These are phyloP conservation scores for Cymbidium sinense DNA, from an alignment of 106 monocot genomes.

Conservation along the genomic window DNA sequence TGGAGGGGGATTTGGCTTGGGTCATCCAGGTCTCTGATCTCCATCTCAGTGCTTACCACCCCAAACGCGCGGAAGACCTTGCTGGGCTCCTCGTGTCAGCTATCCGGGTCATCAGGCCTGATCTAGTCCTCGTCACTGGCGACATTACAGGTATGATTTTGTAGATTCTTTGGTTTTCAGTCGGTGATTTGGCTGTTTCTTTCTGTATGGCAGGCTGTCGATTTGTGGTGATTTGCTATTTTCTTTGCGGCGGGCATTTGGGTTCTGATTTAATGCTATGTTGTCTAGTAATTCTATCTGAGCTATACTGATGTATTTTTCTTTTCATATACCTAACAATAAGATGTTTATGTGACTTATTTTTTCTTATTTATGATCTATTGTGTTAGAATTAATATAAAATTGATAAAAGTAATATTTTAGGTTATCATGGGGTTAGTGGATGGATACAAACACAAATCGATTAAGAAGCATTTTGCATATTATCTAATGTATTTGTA, in stretches of 20 bases:
- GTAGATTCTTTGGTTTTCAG: not conserved
- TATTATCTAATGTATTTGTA: too few species aligned
- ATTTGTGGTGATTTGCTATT: not conserved
- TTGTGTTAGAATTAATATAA: too few species aligned
- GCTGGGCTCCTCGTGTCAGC: slow-evolving; percentile 40
- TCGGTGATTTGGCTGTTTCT: not conserved
- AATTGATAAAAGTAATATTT: too few species aligned
- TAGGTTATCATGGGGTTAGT: too few species aligned
- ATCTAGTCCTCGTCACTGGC: slow-evolving; percentile 66
- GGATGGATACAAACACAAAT: too few species aligned
- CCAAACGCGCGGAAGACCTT: slow-evolving; percentile 47
- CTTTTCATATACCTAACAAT: too few species aligned
- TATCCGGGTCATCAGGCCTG: slow-evolving; percentile 48
- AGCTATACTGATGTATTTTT: too few species aligned
- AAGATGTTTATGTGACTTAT: too few species aligned
- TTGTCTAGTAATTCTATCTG: not conserved
- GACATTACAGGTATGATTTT: slow-evolving; percentile 64
- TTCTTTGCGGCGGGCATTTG: not conserved
- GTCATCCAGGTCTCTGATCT: slow-evolving; percentile 80
- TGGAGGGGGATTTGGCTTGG: slow-evolving; percentile 80
- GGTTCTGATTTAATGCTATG: not conserved
- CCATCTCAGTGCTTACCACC: slow-evolving; percentile 66
- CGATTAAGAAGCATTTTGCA: too few species aligned
- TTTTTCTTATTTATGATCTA: too few species aligned
- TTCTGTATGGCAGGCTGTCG: not conserved